A percentile compares a stretch with the other conserved stretches of the same genome.
phyloP scores from a whole-genome alignment of 2,329 filamentous ascomycete species.

The Teratosphaeria gauchensis region DNA sequence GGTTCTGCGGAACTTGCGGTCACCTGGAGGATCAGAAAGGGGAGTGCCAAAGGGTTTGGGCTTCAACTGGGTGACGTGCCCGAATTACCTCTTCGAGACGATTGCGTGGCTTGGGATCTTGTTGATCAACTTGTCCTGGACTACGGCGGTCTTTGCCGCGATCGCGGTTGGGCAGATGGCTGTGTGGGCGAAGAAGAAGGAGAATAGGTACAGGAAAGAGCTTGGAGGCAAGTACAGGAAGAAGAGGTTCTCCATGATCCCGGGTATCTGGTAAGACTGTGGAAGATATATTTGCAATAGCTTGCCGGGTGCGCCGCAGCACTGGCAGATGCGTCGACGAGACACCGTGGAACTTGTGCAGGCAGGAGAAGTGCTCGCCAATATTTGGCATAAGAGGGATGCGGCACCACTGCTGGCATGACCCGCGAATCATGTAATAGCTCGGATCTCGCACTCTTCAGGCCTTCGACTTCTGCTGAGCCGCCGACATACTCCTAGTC shows the following conservation, averaged over 20 bases:
- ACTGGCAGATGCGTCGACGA: no score
- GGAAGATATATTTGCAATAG: neutral
- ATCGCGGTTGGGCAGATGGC: conserved; percentile 73
- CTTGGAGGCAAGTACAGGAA: conserved; percentile 92
- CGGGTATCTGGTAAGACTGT: conserved; percentile 55
- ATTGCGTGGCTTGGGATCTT: conserved; percentile 78
- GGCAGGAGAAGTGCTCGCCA: no score
- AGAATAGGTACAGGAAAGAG: conserved; percentile 77
- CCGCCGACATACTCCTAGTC: no score
- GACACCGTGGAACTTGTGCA: no score
- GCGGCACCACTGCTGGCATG: no score
- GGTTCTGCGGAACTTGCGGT: conserved; percentile 67
- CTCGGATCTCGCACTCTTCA: no score
- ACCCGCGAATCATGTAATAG: no score
- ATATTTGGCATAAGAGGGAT: no score
- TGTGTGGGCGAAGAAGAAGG: conserved; percentile 83
- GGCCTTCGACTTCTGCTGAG: no score
- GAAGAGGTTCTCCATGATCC: conserved; percentile 78
- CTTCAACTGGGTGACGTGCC: conserved; percentile 81
- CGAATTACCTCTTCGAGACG: conserved; percentile 93
- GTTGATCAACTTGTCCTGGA: conserved; percentile 68
- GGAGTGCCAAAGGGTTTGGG: conserved; percentile 81
- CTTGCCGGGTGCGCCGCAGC: no score
- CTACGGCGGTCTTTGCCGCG: conserved; percentile 64
- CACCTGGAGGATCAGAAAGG: conserved; percentile 69